Conservation (phyloP, 805 yeast genomes). For the Kluyveromyces starmeri region DNA sequence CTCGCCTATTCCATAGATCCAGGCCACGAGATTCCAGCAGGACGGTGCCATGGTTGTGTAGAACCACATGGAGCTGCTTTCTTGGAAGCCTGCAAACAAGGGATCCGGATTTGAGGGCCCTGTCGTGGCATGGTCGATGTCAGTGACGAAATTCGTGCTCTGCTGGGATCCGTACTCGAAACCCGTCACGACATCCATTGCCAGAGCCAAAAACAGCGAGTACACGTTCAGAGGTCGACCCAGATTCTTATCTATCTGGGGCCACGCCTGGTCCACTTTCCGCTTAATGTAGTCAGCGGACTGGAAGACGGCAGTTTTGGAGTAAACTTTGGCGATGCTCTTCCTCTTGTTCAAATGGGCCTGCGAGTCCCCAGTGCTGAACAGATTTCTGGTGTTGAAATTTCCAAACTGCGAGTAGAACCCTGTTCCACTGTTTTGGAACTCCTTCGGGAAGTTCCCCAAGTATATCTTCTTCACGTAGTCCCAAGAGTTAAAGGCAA, state of each 20-base stretch:
- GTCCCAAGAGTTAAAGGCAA: constrained; percentile 46
- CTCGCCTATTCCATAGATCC: constrained; percentile 27
- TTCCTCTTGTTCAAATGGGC: constrained; percentile 38
- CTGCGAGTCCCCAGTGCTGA: constrained; percentile 43
- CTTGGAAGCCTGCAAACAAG: constrained; percentile 38
- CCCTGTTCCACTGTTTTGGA: constrained; percentile 15
- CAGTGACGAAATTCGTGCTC: constrained; percentile 37
- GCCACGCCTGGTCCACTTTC: constrained; percentile 27
- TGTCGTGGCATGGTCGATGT: constrained; percentile 10
- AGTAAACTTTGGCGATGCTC: constrained; percentile 34
- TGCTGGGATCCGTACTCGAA: constrained; percentile 48
- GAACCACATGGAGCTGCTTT: constrained; percentile 52
- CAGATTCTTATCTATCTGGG: constrained; percentile 15
- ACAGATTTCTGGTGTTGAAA: constrained; percentile 51
- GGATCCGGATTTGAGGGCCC: neutral
- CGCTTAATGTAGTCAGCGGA: constrained; percentile 29
- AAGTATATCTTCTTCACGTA: constrained; percentile 48
- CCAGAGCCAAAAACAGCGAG: constrained; percentile 57
- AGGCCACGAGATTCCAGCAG: constrained; percentile 43
- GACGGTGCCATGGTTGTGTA: constrained; percentile 55
- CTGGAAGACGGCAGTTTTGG: constrained; percentile 34
- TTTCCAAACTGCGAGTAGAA: constrained; percentile 55
- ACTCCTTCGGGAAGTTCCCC: constrained; percentile 42
- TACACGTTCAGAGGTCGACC: constrained; percentile 43
- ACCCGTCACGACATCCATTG: constrained; percentile 59